Base-by-base conservation (phyloP, 2,329 filamentous ascomycete genomes). In the Celoporthe dispersa region DNA sequence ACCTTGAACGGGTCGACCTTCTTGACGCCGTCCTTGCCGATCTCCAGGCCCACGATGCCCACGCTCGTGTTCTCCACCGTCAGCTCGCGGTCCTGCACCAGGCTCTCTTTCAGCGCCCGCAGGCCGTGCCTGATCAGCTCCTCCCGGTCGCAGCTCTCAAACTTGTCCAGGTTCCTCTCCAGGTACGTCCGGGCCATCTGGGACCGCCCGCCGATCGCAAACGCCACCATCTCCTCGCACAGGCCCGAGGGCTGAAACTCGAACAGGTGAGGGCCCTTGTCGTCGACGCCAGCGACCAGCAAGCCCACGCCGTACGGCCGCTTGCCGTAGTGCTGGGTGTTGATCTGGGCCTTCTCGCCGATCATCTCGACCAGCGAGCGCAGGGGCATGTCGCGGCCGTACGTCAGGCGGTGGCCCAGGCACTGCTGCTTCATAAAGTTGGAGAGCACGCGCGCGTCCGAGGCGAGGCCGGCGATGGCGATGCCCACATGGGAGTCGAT, bases 341-440 rank as follows among this genome's bases (percentile, higher is more conserved):
- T 98, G 78, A 92, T 92, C 86, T 99, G 96, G 64, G 96, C 96
- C 82, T 97, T 96, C 81, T 97, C 94, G 76, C 93, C 95, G 79
- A 99, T 98, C 82, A 95, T 92, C 74, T 90, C 88, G 75, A 97
- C 94, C 77, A 98, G 93, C 73, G 92, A 92, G 78, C 94, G 91
- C 79, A 98, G 86, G 41, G 94, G 93, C 80, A 99, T 96, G 75
- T 94, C 90, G 75, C 96, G 94, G 83, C 93, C 95, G 85, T 97
- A 98, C 70, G 94, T 97, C 77, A 99, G 91, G 81, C 95, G 94
- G 77, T 96, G 95, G 78, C 93, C 92, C 78, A 99, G 93, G 73
- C 94, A 97, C 85, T 98, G 96, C 84, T 97, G 94, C 87, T 98
- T 98, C 95, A 99, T 98, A 87, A 98, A 99, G 89, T 99, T 99